Evolutionary conservation across 768 basidiomycete species (phyloP), one percentile per base, ranked within the genome.

Genomic region (Lactifluus volemus): DNA sequence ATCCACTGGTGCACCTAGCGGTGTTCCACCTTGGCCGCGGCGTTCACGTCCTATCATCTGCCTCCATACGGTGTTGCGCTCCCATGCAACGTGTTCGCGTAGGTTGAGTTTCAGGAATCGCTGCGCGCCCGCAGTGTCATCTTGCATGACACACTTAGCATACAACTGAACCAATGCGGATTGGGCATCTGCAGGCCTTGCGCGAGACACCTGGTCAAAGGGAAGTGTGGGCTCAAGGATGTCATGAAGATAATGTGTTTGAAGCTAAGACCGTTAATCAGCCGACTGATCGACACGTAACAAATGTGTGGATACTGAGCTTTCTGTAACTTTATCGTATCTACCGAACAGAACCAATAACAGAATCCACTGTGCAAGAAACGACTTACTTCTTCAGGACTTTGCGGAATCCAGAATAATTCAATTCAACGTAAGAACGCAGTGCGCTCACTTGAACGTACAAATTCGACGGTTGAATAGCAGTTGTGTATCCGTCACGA

Each of bases 1-100:
- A 39, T 58, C 63, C 11, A 64, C 44, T 2, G 65, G 55, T 19
- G 83, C 68, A 11, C 63, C 54, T 49, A 64, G 48, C 29, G 57
- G 53, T 49, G 65, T 54, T 55, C 70, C 57, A 49, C 66, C 44
- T 53, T 84, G 83, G 17, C 91, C 89, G 5, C 84, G 79, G 32
- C 91, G 81, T 67, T 91, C 89, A 44, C 84, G 81, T 2, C 84
- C 86, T 61, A 97, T 89, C 93, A 97, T 95, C 72, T 92, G 88
- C 29, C 92, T 80, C 97, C 97, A 99, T 12, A 98, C 88, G 1
- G 97, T 99, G 69, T 98, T 94, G 36, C 97, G 83, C 69, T 98
- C 96, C 85, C 95, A 96, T 3, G 96, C 95, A 63, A 96, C 89
- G 70, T 92, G 88, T 73, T 98, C 94, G 19, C 92, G 84, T 59